Percentiles rank a stretch among this genome's conserved stretches.
These are phyloP conservation scores for Hepatocystis sp. DNA, from an alignment of 169 alveolate genomes.

Conservation along the genomic window DNA sequence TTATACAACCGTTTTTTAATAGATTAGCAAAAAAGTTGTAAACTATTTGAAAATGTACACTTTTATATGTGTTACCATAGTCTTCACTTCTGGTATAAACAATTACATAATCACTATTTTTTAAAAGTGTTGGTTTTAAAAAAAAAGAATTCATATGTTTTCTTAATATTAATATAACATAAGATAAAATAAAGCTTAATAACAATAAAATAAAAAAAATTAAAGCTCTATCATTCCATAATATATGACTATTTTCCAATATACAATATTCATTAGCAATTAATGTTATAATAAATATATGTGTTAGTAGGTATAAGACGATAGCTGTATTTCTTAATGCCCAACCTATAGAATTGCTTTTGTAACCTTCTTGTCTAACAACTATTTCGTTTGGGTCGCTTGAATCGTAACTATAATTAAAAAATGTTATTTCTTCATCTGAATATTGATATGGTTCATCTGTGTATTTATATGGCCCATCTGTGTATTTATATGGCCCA, in stretches of 20 bases:
- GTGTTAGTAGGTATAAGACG: conserved; percentile 45
- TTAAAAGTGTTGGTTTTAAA: conserved; percentile 44
- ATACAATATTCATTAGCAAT: conserved; percentile 85
- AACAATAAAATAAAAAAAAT: conserved; percentile 51
- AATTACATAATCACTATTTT: conserved; percentile 62
- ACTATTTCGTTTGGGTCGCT: conserved; percentile 29
- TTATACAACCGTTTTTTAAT: no score
- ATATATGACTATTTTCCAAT: conserved; percentile 71
- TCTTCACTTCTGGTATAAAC: conserved; percentile 57
- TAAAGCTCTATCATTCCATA: conserved; percentile 85
- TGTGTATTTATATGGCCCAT: no score
- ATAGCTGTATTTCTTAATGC: conserved; percentile 35
- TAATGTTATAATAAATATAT: conserved; percentile 76
- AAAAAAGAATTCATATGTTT: conserved; percentile 55
- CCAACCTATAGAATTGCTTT: conserved; percentile 24
- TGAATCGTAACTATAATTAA: conserved; percentile 41
- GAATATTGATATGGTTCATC: conserved; percentile 6
- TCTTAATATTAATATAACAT: conserved; percentile 50
- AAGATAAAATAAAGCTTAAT: conserved; percentile 40
- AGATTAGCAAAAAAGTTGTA: neutral
- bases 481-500: no score
- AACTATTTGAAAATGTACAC: neutral
- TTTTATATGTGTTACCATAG: conserved; percentile 9
- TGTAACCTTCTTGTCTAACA: conserved; percentile 65
- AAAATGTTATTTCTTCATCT: conserved; percentile 38